A percentile compares a stretch with the other conserved stretches of the same genome.
Evolutionary conservation across 805 yeast genomes (phyloP).

Genomic region (Candida adriatica): DNA sequence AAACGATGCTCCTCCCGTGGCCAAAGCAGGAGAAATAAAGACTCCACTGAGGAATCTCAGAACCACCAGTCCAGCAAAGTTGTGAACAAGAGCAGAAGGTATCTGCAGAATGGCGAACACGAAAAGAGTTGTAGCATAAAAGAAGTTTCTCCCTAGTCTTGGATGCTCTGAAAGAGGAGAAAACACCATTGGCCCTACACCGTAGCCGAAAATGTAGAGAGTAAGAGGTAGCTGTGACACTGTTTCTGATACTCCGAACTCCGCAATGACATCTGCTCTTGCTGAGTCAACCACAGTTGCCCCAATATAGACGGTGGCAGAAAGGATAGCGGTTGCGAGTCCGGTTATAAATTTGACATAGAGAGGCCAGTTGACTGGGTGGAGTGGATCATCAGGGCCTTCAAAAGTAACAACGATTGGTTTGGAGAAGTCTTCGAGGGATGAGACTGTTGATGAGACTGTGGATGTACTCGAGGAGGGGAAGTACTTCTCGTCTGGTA

Average conservation of each 20-base stretch:
- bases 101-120: conserved; percentile 51
- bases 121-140: conserved; percentile 43
- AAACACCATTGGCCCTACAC: conserved; percentile 56
- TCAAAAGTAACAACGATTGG: no score
- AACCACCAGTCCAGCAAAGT: conserved; percentile 54
- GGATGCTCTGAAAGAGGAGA: conserved; percentile 63
- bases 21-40: conserved; percentile 67
- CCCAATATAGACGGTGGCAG: no score
- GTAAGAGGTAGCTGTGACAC: conserved; percentile 55
- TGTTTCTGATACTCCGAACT: conserved; percentile 49
- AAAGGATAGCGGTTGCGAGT: no score
- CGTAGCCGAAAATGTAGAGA: conserved; percentile 55
- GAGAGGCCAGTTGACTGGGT: no score
- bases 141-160: conserved; percentile 50
- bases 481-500: conserved; percentile 40
- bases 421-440: conserved; percentile 38
- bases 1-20: conserved; percentile 72
- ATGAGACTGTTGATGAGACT: no score
- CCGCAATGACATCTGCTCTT: no score
- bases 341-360: no score
- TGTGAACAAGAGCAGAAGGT: conserved; percentile 55
- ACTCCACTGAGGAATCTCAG: conserved; percentile 65
- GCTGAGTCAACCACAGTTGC: no score
- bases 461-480: no score
- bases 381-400: no score